Conservation (phyloP, 768 basidiomycete genomes). For the Lentinula edodes region DNA sequence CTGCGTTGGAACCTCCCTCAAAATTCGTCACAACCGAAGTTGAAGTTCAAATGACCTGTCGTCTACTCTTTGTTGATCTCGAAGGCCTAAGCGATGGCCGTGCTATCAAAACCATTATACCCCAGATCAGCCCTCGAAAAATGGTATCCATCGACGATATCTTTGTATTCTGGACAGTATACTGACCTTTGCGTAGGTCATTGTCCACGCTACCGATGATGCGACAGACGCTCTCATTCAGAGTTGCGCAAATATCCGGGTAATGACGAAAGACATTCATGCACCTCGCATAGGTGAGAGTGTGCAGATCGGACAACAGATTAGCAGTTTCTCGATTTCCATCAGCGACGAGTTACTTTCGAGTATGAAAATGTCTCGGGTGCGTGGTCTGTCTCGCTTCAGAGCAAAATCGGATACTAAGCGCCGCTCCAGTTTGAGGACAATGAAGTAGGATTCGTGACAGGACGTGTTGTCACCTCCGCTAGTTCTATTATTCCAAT, state of each 20-base stretch:
- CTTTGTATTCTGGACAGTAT: not conserved
- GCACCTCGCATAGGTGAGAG: constrained; percentile 72
- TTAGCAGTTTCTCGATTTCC: constrained; percentile 89
- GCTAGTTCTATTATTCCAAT: constrained; percentile 86
- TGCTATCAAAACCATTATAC: constrained; percentile 93
- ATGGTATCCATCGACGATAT: constrained; percentile 49
- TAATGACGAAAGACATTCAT: constrained; percentile 92
- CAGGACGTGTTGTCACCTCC: constrained; percentile 80
- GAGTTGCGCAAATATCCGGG: constrained; percentile 75
- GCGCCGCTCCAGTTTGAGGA: constrained; percentile 75
- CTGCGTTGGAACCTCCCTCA: constrained; percentile 79
- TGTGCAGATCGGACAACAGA: constrained; percentile 92
- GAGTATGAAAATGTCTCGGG: constrained; percentile 80
- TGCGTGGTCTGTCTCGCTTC: constrained; percentile 30
- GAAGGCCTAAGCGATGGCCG: constrained; percentile 96
- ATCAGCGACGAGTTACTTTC: constrained; percentile 85
- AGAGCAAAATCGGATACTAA: not conserved
- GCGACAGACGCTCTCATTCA: constrained; percentile 72
- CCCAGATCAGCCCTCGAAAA: constrained; percentile 93
- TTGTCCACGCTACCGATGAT: constrained; percentile 71
- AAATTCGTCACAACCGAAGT: constrained; percentile 79
- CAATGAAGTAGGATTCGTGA: constrained; percentile 91
- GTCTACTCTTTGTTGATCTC: constrained; percentile 89
- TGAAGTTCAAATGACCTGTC: constrained; percentile 79
- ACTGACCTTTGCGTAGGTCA: constrained; percentile 48